phyloP scores from a whole-genome alignment of 2,329 filamentous ascomycete genomes.

The Sarocladium oryzae region DNA sequence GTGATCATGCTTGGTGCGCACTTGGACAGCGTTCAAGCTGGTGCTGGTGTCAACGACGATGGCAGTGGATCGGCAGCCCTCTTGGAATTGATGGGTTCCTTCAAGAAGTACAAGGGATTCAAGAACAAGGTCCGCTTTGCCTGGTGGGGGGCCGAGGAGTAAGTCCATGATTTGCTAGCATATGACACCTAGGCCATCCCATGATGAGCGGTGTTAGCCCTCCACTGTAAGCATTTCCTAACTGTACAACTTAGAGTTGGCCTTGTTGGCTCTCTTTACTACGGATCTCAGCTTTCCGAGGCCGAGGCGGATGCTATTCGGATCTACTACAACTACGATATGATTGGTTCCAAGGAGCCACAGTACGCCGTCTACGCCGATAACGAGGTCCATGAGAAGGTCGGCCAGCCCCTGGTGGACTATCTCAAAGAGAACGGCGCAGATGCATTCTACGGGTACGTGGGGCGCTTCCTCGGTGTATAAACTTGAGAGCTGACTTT shows the following conservation, averaged over 20 bases:
- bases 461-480: background rate
- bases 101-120: conserved; percentile 31
- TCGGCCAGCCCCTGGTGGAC: conserved; percentile 26
- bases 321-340: conserved; percentile 66
- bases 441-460: conserved; percentile 25
- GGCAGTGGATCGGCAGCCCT: conserved; percentile 32
- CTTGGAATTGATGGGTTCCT: conserved; percentile 30
- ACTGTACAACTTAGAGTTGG: conserved; percentile 23
- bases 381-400: conserved; percentile 30
- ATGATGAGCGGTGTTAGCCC: background rate
- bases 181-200: no score
- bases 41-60: conserved; percentile 35
- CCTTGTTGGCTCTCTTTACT: conserved; percentile 37
- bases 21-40: conserved; percentile 32
- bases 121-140: conserved; percentile 37
- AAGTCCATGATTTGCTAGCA: conserved; percentile 10
- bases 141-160: conserved; percentile 39
- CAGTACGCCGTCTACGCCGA: conserved; percentile 33
- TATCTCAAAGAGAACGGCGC: conserved; percentile 29
- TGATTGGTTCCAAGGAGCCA: conserved; percentile 49
- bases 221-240: conserved; percentile 10
- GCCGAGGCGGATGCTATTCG: conserved; percentile 47
- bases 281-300: conserved; percentile 27
- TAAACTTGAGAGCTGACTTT: background rate
- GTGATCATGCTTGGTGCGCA: conserved; percentile 37